phyloP scores from a whole-genome alignment of 2,329 filamentous ascomycete genomes.

The Neonectria neomacrospora region DNA sequence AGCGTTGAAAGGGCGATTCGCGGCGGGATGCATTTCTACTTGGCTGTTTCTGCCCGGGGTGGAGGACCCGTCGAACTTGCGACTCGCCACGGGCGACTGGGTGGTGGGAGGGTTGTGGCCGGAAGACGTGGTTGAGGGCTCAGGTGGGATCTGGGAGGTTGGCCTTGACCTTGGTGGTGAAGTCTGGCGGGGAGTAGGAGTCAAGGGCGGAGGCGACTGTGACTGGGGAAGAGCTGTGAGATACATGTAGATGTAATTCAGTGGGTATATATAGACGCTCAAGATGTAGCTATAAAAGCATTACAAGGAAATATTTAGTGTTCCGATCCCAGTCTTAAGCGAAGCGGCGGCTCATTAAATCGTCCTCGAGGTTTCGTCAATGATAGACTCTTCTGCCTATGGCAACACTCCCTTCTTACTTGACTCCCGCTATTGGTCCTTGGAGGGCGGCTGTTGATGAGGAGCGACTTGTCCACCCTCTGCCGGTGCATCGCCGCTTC shows the following conservation, averaged over 20 bases:
- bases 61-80: slow-evolving; percentile 8
- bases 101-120: slow-evolving; percentile 15
- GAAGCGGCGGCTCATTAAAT: not conserved
- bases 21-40: slow-evolving; percentile 30
- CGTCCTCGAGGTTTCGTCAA: not conserved
- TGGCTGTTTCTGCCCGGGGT: slow-evolving; percentile 1
- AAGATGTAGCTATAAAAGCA: not conserved
- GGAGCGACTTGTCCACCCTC: not conserved
- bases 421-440: not conserved
- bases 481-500: not conserved
- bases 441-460: not conserved
- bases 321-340: not conserved
- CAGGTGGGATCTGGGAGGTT: slow-evolving; percentile 21
- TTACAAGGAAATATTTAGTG: not conserved
- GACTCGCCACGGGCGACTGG: too few species aligned
- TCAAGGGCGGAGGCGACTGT: not conserved
- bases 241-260: not conserved
- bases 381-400: not conserved
- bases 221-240: not conserved
- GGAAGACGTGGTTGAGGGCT: slow-evolving; percentile 11
- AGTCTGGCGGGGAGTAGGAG: slow-evolving; percentile 6
- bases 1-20: slow-evolving; percentile 28
- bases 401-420: not conserved
- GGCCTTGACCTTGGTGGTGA: slow-evolving; percentile 4
- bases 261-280: not conserved